Base-by-base conservation (phyloP, 331 rosid species). In the Malus hybrid region DNA sequence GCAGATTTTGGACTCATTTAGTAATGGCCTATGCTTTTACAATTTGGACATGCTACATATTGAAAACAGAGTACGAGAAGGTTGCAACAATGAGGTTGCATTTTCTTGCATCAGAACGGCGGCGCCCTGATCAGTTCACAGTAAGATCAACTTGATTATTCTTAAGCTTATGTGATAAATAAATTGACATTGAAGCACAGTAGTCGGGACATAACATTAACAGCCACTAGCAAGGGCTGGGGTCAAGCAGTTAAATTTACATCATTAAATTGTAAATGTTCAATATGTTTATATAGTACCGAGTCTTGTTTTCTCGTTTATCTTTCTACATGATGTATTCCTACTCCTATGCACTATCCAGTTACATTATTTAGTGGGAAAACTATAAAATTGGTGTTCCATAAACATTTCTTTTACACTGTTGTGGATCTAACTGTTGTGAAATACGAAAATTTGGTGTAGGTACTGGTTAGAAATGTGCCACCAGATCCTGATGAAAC, bases 1-100 rank as follows among this genome's bases (percentile, higher is more conserved):
- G 83, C 93, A 94, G 99, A 86, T 94, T 94, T 81, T 94, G 97
- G 99, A 90, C 99, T 75, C 99, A 94, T 84, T 77, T 92, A 85
- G 89, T 87, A 73, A 94, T 94, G 97, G 97, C 97, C 50, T 94
- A 94, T 85, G 93, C 81, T 69, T 94, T 94, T 24, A 24, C 24
- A 24, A 24, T 24, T 24, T 24, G 24, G 24, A 24, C 24, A 24
- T 24, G 24, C 24, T 86, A 91, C 99, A 84, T 89, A 71, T 84
- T 94, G 84, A 90, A 83, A 79, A 87, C 76, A 82, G 99, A 94
- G 88, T 94, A 94, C 71, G 90, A 89, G 76, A 85, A 68, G 27
- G 85, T 92, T 81, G 96, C 99, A 32, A 61, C 88, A 59, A 90
- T 94, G 99, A 87, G 99, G 86, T 83, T 88, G 77, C 93, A 87